Evolutionary conservation across 331 rosid genomes (phyloP), one percentile per base, ranked within the genome.

Genomic region (Quercus lobata): DNA sequence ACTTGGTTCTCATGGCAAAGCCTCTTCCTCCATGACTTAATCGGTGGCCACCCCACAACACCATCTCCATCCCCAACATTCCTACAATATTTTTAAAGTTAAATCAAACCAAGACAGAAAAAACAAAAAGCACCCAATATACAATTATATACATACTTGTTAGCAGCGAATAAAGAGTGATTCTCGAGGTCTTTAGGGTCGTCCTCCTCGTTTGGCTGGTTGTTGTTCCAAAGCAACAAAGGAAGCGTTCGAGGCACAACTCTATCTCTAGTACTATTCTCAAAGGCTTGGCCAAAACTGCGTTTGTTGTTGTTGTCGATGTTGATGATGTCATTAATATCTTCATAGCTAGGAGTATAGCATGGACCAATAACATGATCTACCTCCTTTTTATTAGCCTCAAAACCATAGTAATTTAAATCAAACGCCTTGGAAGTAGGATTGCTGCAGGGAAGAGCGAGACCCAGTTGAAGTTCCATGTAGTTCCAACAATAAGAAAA

Each of bases 391-490:
- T 10, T 41, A 41, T 41, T 41, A n/a, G 78, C 12, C 1, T 79
- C 74, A 29, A n/a, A 37, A 57, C 81, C 57, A 72, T 21, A 56
- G 72, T 87, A 58, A 62, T 82, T 81, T n/a, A 81, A 55, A 73
- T 88, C 78, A 57, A 85, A 75, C 29, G 41, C 22, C 1, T 72
- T 52, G 54, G 72, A 24, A 25, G 81, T 49, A 35, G 82, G 74
- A 15, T 46, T 57, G 57, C 49, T 37, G 30, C 30, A 2, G 3
- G 93, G 86, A 72, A 86, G 97, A 84, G 92, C 80, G 29, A 93
- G 96, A 70, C 90, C 87, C 4, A 91, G 79, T 15, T 93, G 96
- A 79, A 95, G 98, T 84, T 95, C 96, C 97, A 91, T 85, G 32
- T 57, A 18, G 12, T 30, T 70, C 74, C 75, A 86, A 81, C 68